Conservation (phyloP, 2,329 filamentous ascomycete genomes). For the Claviceps sp. region DNA sequence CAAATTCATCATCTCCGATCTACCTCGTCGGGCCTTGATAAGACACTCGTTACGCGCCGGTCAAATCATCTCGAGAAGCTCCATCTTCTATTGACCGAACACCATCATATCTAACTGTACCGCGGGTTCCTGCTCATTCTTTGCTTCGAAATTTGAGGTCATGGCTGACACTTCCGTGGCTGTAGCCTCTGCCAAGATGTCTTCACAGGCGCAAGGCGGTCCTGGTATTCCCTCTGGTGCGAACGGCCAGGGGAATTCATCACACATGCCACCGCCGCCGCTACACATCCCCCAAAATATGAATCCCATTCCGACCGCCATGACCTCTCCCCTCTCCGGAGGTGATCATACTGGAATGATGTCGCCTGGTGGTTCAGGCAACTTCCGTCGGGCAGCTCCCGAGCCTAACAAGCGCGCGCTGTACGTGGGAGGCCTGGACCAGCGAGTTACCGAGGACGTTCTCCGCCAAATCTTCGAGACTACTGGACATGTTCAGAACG, state of each 20-base stretch:
- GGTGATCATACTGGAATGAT: constrained; percentile 53
- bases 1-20: not conserved
- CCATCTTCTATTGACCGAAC: not conserved
- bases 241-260: constrained; percentile 53
- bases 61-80: not conserved
- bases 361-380: constrained; percentile 72
- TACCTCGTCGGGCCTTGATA: not conserved
- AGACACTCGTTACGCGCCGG: not conserved
- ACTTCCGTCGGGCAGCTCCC: constrained; percentile 80
- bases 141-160: not conserved
- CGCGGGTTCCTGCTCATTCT: not conserved
- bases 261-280: constrained; percentile 80
- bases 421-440: constrained; percentile 90
- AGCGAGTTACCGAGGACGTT: constrained; percentile 90
- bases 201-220: constrained; percentile 54
- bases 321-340: constrained; percentile 73
- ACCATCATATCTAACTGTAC: constrained; percentile 2
- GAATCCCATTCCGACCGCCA: constrained; percentile 86
- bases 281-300: constrained; percentile 93
- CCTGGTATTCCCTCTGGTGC: constrained; percentile 41
- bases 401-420: constrained; percentile 97
- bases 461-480: constrained; percentile 98
- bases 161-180: constrained; percentile 71
- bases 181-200: constrained; percentile 50
- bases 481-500: constrained; percentile 92